A percentile compares a stretch with the other conserved stretches of the same genome.
Evolutionary conservation across 2,329 filamentous ascomycete genomes (phyloP).

Genomic region (Fusarium tjaetaba): DNA sequence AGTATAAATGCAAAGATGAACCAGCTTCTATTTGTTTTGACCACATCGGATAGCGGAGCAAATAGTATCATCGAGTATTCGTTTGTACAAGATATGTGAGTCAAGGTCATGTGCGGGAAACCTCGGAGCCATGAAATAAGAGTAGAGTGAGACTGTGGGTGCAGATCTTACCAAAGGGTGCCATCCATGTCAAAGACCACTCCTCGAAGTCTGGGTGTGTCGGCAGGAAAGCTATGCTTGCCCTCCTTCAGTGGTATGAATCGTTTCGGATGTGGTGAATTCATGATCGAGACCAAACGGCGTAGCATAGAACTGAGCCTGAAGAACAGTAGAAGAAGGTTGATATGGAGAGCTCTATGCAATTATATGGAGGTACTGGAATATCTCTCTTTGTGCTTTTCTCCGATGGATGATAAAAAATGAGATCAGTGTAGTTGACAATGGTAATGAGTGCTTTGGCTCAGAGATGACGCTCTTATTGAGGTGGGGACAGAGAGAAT

Average conservation of each 20-base stretch:
- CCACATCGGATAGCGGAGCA: neutral
- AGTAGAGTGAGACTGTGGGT: neutral
- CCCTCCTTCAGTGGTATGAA: slow-evolving; percentile 66
- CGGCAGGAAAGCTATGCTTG: slow-evolving; percentile 41
- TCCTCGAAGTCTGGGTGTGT: slow-evolving; percentile 62
- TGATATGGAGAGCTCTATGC: neutral
- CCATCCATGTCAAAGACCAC: slow-evolving; percentile 94
- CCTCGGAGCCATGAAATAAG: neutral
- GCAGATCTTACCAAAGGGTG: slow-evolving; percentile 79
- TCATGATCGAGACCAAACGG: slow-evolving; percentile 55
- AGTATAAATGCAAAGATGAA: neutral
- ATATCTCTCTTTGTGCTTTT: neutral
- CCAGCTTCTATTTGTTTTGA: neutral
- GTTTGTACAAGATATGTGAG: slow-evolving; percentile 20
- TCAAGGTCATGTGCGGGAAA: neutral
- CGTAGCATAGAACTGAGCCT: slow-evolving; percentile 34
- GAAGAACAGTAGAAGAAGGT: neutral
- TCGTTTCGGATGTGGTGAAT: slow-evolving; percentile 52
- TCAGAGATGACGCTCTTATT: slow-evolving; percentile 32
- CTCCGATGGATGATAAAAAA: neutral
- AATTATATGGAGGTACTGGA: neutral
- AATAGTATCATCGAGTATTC: neutral
- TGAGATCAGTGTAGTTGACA: slow-evolving; percentile 4
- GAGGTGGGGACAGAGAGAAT: slow-evolving; percentile 23
- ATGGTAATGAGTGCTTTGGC: slow-evolving; percentile 23